Evolutionary conservation across 2,329 filamentous ascomycete species (phyloP).

Genomic region (Cyphellophora europaea): DNA sequence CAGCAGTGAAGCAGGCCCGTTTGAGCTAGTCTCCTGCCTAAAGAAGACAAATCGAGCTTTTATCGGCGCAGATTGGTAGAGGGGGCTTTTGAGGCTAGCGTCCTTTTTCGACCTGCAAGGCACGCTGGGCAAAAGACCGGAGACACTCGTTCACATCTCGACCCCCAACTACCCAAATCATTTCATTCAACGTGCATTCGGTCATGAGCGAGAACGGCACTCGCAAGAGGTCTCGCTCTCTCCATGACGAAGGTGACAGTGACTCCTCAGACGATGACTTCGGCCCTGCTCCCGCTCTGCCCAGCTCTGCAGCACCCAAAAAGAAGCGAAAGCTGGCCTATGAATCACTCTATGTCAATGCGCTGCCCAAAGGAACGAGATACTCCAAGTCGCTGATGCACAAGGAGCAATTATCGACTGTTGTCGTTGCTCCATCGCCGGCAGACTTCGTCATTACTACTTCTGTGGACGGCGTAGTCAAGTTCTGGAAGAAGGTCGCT

Average conservation of each 20-base stretch:
- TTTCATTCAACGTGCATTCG: too few species aligned
- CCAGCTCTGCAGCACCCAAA: constrained; percentile 67
- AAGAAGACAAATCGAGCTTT: too few species aligned
- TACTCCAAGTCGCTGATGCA: constrained; percentile 99
- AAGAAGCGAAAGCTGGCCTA: constrained; percentile 91
- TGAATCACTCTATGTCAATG: constrained; percentile 89
- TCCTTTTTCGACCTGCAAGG: too few species aligned
- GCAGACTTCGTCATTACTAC: constrained; percentile 95
- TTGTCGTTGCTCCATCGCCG: constrained; percentile 68
- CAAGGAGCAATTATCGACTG: constrained; percentile 83
- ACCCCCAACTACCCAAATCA: too few species aligned
- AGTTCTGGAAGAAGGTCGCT: constrained; percentile 97
- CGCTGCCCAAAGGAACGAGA: constrained; percentile 67
- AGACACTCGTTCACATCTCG: too few species aligned
- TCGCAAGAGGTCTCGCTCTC: neutral
- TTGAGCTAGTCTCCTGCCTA: too few species aligned
- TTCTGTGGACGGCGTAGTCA: constrained; percentile 90
- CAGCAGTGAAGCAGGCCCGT: too few species aligned
- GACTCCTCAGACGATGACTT: constrained; percentile 78
- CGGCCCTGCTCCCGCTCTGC: constrained; percentile 76
- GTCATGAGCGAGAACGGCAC: neutral
- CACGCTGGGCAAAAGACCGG: too few species aligned
- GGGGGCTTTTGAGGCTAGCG: too few species aligned
- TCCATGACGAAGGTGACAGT: constrained; percentile 4
- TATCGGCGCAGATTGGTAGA: too few species aligned